Evolutionary conservation across 139 green algal species (phyloP), one percentile per base, ranked within the genome.

Genomic region (Diplosphaera chodatii): DNA sequence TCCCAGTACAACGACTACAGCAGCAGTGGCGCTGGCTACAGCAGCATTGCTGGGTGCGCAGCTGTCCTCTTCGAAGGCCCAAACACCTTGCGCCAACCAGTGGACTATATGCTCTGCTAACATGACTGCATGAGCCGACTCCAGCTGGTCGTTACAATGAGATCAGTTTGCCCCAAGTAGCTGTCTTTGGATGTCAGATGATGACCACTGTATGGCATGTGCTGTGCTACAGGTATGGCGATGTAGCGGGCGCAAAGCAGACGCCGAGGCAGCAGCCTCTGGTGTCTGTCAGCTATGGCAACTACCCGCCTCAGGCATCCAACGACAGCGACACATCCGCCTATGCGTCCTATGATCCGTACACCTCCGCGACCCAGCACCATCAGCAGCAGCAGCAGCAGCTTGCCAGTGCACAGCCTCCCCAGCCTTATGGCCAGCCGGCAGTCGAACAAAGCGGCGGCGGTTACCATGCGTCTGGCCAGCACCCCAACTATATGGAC

Each of bases 21-120:
- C 55, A 74, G 68, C 33, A 59, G 41, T 69, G 72, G 67, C 73
- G 55, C 69, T 32, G 68, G 48, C 33, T 82, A 85, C 64, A 40
- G 62, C 10, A 68, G 68, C 66, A 80, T 82, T 32, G 56, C 65
- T n/a, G 63, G 79, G 79, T 84, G 66, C 5, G 70, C 4, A 23
- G 6, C 37, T 33, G 30, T n/a, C n/a, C n/a, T n/a, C n/a, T n/a
- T n/a, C n/a, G n/a, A n/a, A n/a, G n/a, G n/a, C n/a, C n/a, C n/a
- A n/a, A n/a, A n/a, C n/a, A n/a, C n/a, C n/a, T n/a, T n/a, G n/a
- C n/a, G n/a, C n/a, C n/a, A n/a, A n/a, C n/a, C n/a, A n/a, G n/a
- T n/a, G n/a, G n/a, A n/a, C n/a, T n/a, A n/a, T n/a, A n/a, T n/a
- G n/a, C n/a, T n/a, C n/a, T n/a, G n/a, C n/a, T n/a, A n/a, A n/a